A percentile compares a stretch with the other conserved stretches of the same genome.
Conservation (phyloP, 495 filamentous ascomycete genomes). For the Penicillium waksmanii region DNA sequence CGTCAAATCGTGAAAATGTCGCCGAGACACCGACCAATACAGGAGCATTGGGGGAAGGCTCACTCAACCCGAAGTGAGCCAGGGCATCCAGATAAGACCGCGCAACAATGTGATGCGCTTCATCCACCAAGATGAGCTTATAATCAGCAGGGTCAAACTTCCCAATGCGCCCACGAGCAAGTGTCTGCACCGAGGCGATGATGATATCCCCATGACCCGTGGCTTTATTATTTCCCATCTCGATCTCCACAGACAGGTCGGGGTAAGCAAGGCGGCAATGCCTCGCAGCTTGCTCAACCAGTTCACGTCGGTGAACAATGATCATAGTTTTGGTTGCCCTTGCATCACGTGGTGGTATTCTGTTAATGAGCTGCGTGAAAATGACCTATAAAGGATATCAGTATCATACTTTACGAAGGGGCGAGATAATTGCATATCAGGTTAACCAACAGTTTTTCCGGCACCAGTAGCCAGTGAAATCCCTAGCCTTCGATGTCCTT, state of each 20-base stretch:
- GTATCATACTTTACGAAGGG: not conserved
- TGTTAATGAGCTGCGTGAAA: slow-evolving; percentile 92
- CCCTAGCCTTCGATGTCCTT: slow-evolving; percentile 81
- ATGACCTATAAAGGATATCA: slow-evolving; percentile 64
- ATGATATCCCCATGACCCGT: slow-evolving; percentile 87
- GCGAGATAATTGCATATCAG: not conserved
- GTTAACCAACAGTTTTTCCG: slow-evolving; percentile 78
- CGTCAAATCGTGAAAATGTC: slow-evolving; percentile 88
- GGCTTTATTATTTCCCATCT: slow-evolving; percentile 80
- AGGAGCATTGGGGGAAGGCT: slow-evolving; percentile 57
- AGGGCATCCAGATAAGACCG: slow-evolving; percentile 72
- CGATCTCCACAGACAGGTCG: slow-evolving; percentile 76
- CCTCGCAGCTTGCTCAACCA: slow-evolving; percentile 90
- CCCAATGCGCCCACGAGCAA: slow-evolving; percentile 68
- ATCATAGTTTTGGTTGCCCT: slow-evolving; percentile 81
- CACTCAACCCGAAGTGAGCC: slow-evolving; percentile 71
- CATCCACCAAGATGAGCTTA: slow-evolving; percentile 93
- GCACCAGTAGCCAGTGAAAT: slow-evolving; percentile 90
- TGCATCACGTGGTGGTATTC: slow-evolving; percentile 61
- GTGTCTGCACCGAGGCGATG: slow-evolving; percentile 84
- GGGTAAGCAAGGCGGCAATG: slow-evolving; percentile 86
- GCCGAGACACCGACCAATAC: slow-evolving; percentile 90
- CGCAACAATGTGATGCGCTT: slow-evolving; percentile 97
- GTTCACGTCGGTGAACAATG: slow-evolving; percentile 86
- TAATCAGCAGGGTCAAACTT: slow-evolving; percentile 82